Percentiles rank a stretch among this genome's conserved stretches.
Evolutionary conservation across 306 rosid species (phyloP).

Genomic region (Quercus glauca): DNA sequence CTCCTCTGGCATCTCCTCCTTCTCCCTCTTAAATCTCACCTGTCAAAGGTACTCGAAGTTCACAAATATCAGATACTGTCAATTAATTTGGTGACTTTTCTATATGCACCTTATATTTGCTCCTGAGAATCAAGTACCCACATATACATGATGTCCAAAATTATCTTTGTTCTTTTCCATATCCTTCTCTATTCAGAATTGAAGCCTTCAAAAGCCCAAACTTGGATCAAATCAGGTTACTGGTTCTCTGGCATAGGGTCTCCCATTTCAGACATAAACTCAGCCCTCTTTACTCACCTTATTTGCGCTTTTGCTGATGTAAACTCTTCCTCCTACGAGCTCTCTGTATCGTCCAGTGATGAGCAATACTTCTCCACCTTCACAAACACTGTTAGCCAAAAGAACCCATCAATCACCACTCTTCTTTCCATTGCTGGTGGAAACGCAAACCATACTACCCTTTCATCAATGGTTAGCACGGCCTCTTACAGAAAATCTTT

Average conservation of each 20-base stretch:
- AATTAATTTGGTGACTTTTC: too few relatives aligned
- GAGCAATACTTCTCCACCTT: slow-evolving; percentile 22
- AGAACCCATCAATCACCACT: too few relatives aligned
- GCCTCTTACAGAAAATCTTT: slow-evolving; percentile 34
- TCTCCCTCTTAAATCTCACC: too few relatives aligned
- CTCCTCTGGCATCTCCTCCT: too few relatives aligned
- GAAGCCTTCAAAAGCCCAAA: slow-evolving; percentile 16
- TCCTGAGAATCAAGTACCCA: too few relatives aligned
- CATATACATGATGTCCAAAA: neutral
- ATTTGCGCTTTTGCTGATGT: slow-evolving; percentile 26
- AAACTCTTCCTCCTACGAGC: slow-evolving; percentile 31
- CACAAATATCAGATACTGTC: too few relatives aligned
- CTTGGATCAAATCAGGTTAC: slow-evolving; percentile 33
- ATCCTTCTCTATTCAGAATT: neutral
- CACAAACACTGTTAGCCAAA: slow-evolving; percentile 9
- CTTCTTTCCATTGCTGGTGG: too few relatives aligned
- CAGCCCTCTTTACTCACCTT: slow-evolving; percentile 37
- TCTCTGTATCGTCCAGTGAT: slow-evolving; percentile 5
- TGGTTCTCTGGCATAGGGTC: slow-evolving; percentile 10
- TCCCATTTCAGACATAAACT: slow-evolving; percentile 25
- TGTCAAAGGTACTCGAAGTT: too few relatives aligned
- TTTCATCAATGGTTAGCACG: slow-evolving; percentile 28
- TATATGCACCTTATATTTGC: too few relatives aligned
- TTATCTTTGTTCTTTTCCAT: neutral
- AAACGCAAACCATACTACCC: neutral